Conservation (phyloP, 139 green algal species). For the Trebouxia sp. region DNA sequence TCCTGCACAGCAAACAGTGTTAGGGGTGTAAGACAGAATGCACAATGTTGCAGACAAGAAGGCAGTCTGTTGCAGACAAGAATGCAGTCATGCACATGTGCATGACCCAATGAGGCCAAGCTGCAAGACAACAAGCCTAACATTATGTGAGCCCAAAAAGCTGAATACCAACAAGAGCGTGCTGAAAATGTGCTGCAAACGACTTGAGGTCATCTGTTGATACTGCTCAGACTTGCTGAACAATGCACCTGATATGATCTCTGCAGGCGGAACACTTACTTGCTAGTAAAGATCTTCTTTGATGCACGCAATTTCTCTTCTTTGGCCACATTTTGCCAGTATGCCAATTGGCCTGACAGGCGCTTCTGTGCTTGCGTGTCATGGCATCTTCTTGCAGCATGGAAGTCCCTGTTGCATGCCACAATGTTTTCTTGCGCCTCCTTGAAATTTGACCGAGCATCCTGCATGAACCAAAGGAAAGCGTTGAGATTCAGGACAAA, state of each 20-base stretch:
- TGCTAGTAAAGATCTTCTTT: conserved; percentile 17
- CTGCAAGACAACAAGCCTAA: too few species aligned
- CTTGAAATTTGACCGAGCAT: neutral
- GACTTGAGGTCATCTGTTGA: too few species aligned
- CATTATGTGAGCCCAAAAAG: too few species aligned
- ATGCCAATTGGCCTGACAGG: neutral
- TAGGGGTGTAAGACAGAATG: too few species aligned
- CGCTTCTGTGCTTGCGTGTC: neutral
- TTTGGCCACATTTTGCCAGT: neutral
- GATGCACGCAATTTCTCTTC: conserved; percentile 7
- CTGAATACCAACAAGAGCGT: too few species aligned
- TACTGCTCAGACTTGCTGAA: too few species aligned
- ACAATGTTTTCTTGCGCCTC: neutral
- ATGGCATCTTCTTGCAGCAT: neutral
- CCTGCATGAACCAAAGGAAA: conserved; percentile 4
- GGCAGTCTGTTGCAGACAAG: neutral
- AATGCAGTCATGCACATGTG: neutral
- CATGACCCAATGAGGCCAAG: too few species aligned
- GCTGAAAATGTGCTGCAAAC: too few species aligned
- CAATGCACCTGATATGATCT: too few species aligned
- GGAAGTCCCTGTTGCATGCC: neutral
- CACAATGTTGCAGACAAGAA: neutral
- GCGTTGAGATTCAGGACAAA: too few species aligned
- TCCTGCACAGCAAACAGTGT: neutral
- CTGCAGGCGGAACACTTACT: neutral